Base-by-base conservation (phyloP, 352 stramenopile genomes). In the Phytophthora citrophthora region DNA sequence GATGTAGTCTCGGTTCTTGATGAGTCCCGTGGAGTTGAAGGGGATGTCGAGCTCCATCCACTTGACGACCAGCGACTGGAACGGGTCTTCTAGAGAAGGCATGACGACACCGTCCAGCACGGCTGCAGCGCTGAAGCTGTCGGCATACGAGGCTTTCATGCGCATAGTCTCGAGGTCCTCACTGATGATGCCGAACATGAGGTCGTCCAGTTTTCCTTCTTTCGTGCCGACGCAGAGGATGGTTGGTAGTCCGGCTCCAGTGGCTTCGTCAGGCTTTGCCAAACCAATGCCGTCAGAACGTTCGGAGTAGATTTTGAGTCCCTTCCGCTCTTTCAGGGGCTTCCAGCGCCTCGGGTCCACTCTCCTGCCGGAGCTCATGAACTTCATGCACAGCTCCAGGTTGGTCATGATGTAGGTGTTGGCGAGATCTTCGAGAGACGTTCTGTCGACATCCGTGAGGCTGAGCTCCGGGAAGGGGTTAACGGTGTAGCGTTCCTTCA, bases 1-100 rank as follows among this genome's bases (percentile, higher is more conserved):
- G 20, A 45, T 34, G 18, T 55, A 45, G 20, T 45, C 48, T n/a
- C 48, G 48, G 48, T 55, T 55, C 31, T 55, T 55, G 48, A 55
- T 44, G 26, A 55, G 18, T 23, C 48, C 48, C 13, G 48, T 46
- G 13, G 49, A 46, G 46, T 53, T 53, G 29, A 53, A 48, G 41
- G 41, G 41, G 20, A 48, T 48, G 26, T 48, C 41, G 41, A 48
- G 41, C 41, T 48, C 41, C 41, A 48, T 48, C 41, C 41, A 48
- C 41, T 48, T 48, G 20, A 48, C 41, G 41, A 48, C 41, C 9
- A 48, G 41, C 16, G 41, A 48, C n/a, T 20, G 40, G 40, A 46
- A 46, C 16, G 40, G 40, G 40, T 48, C 41, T 7, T 48, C 41
- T 5, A 48, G 41, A 48, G 41, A 48, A 20, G 41, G 41, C 41